phyloP scores from a whole-genome alignment of 192 early-diverging fungal species.

The Mortierella antarctica region DNA sequence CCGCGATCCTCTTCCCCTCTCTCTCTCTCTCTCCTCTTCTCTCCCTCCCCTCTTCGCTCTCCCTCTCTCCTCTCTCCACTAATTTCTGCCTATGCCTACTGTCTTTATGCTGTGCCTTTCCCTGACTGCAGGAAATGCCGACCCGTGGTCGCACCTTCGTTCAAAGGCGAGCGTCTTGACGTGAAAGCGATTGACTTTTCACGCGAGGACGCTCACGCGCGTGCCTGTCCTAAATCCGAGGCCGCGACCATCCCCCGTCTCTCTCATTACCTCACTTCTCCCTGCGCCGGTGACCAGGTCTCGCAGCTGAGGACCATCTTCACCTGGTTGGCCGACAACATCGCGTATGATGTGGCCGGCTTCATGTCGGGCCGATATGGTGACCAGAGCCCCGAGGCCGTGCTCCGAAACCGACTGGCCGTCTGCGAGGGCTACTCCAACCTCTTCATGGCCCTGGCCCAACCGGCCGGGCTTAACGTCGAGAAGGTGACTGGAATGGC shows the following conservation, averaged over 20 bases:
- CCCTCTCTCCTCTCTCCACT: background rate
- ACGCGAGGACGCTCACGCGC: slow-evolving; percentile 53
- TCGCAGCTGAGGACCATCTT: slow-evolving; percentile 63
- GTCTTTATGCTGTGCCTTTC: slow-evolving; percentile 1
- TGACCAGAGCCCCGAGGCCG: slow-evolving; percentile 46
- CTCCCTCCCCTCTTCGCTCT: background rate
- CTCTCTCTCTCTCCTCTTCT: slow-evolving; percentile 14
- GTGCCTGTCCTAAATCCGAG: slow-evolving; percentile 34
- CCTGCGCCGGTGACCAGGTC: slow-evolving; percentile 50
- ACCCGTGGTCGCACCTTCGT: slow-evolving; percentile 16
- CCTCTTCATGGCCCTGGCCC: slow-evolving; percentile 62
- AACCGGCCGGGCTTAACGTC: slow-evolving; percentile 55
- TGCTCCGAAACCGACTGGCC: slow-evolving; percentile 51
- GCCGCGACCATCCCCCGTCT: slow-evolving; percentile 23
- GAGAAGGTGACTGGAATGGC: slow-evolving; percentile 62
- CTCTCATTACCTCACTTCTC: slow-evolving; percentile 58
- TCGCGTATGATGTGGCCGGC: slow-evolving; percentile 61
- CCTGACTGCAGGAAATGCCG: slow-evolving; percentile 14
- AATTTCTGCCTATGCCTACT: background rate
- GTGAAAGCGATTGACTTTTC: slow-evolving; percentile 38
- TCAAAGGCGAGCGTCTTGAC: slow-evolving; percentile 17
- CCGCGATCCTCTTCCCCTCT: background rate
- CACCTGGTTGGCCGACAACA: slow-evolving; percentile 64
- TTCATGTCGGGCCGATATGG: slow-evolving; percentile 45
- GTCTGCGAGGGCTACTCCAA: slow-evolving; percentile 70